phyloP scores from a whole-genome alignment of 768 basidiomycete genomes.

The Psilocybe cubensis region DNA sequence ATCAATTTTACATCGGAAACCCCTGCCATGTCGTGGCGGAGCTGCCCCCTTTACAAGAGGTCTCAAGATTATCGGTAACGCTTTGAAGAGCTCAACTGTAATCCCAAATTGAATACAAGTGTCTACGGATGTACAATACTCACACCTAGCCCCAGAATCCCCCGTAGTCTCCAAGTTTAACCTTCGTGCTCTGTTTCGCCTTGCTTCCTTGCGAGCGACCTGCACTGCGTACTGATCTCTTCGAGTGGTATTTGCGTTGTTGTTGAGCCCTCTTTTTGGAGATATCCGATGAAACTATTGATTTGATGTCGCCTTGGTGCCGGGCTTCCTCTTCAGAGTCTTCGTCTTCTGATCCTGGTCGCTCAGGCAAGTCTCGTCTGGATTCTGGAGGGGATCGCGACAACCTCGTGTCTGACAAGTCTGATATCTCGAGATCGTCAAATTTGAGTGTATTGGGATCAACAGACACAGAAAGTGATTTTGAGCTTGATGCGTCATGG shows the following conservation, averaged over 20 bases:
- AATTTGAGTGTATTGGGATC: conserved; percentile 18
- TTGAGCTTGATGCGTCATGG: background rate
- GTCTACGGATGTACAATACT: background rate
- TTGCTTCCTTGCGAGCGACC: conserved; percentile 84
- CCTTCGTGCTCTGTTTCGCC: conserved; percentile 74
- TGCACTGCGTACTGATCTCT: conserved; percentile 60
- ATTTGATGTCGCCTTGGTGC: conserved; percentile 46
- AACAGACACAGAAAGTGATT: background rate
- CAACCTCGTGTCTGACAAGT: conserved; percentile 32
- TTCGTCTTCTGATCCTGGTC: conserved; percentile 30
- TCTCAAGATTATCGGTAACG: too few relatives aligned
- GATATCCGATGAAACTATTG: conserved; percentile 65
- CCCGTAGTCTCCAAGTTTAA: conserved; percentile 56
- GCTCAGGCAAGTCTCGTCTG: conserved; percentile 44
- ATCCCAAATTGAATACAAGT: too few relatives aligned
- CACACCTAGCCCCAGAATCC: conserved; percentile 59
- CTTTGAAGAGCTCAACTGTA: too few relatives aligned
- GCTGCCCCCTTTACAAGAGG: too few relatives aligned
- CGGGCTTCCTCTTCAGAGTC: conserved; percentile 41
- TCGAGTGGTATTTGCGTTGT: conserved; percentile 80
- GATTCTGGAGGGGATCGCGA: conserved; percentile 60
- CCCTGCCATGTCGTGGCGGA: too few relatives aligned
- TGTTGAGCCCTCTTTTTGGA: conserved; percentile 61
- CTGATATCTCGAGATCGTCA: conserved; percentile 29
- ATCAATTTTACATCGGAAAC: too few relatives aligned